These are phyloP conservation scores for Arbutus unedo DNA, from an alignment of 148 eudicot genomes.

Conservation along the genomic window DNA sequence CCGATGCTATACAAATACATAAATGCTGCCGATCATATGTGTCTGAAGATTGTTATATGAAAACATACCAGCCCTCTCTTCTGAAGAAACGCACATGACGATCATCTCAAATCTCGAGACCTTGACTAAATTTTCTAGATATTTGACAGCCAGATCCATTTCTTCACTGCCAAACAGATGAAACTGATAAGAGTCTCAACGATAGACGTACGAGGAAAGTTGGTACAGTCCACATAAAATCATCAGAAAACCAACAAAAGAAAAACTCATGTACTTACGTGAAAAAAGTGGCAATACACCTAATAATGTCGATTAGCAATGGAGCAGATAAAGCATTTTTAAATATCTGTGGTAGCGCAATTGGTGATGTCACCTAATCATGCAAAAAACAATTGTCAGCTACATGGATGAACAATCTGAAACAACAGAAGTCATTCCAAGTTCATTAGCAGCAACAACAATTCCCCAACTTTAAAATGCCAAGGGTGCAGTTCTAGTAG, in stretches of 20 bases:
- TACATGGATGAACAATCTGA: slow-evolving; percentile 12
- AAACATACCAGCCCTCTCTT: slow-evolving; percentile 72
- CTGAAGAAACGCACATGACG: slow-evolving; percentile 77
- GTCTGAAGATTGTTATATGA: neutral
- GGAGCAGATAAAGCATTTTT: slow-evolving; percentile 84
- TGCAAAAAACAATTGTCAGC: slow-evolving; percentile 10
- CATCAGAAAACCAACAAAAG: neutral
- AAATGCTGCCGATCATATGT: neutral
- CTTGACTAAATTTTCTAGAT: slow-evolving; percentile 61
- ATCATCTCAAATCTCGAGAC: slow-evolving; percentile 81
- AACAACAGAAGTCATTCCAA: neutral
- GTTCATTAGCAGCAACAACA: neutral
- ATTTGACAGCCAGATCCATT: slow-evolving; percentile 57
- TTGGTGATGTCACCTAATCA: slow-evolving; percentile 70
- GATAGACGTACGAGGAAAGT: neutral
- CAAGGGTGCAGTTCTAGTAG: neutral
- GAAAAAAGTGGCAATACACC: slow-evolving; percentile 66
- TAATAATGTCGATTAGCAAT: slow-evolving; percentile 64
- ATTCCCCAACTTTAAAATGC: neutral
- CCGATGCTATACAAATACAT: neutral
- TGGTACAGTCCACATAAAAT: neutral
- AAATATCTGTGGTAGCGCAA: slow-evolving; percentile 65
- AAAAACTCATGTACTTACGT: slow-evolving; percentile 36
- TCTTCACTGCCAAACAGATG: slow-evolving; percentile 60
- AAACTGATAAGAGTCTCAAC: neutral